Evolutionary conservation across 2,329 filamentous ascomycete species (phyloP), one percentile per base, ranked within the genome.

Genomic region (Colletotrichum spinosum): DNA sequence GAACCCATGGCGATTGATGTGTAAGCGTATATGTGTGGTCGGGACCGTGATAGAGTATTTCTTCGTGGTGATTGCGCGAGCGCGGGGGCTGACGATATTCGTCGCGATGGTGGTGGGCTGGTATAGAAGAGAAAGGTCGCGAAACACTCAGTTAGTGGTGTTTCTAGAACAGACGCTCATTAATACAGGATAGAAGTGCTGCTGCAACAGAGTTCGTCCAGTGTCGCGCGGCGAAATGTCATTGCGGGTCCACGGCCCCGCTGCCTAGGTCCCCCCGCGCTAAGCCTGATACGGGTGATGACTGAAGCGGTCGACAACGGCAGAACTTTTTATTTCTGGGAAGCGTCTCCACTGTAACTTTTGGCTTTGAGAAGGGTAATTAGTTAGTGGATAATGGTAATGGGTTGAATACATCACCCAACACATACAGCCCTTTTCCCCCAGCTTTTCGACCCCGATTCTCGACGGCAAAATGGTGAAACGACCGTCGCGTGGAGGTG

Each of bases 1-100:
- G 94, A 97, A 72, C 94, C 93, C 85, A 87, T 87, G 68, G 25
- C 69, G 53, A 45, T 55, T 35, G 12, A 9, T 42, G 55, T 5
- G 25, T 25, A 25, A 25, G 25, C 25, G 25, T 25, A 25, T 25
- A 5, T 4, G 25, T 25, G 25, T 25, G 25, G 25, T 25, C 25
- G 25, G 25, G 25, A 25, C 25, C 25, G 3, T 42, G 48, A 11
- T 10, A 10, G 39, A 7, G 15, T 9, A 10, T 34, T 8, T 34
- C 33, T 11, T 37, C 15, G 13, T 13, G 34, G 37, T 44, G 6
- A 8, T 51, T 15, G 35, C 35, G 25, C 4, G 25, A 25, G 25
- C 25, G 25, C 25, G 25, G 25, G 25, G 25, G 25, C 25, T 25
- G 25, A 25, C 4, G 45, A 55, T 44, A 45, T 44, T 39, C 4